These are phyloP conservation scores for Picea glauca DNA, from an alignment of 75 land plant genomes.

Conservation along the genomic window DNA sequence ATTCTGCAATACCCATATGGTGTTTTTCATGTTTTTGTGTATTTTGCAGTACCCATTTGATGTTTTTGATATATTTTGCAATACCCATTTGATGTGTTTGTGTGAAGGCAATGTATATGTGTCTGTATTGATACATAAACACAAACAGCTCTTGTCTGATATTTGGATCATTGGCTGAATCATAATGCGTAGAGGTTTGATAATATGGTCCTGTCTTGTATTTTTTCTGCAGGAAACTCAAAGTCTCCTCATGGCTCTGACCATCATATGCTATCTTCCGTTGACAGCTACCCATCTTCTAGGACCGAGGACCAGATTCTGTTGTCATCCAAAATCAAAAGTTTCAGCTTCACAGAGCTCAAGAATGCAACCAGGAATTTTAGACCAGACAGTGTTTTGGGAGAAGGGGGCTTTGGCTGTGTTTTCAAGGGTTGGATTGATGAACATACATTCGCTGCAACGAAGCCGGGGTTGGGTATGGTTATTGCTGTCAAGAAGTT, in stretches of 20 bases:
- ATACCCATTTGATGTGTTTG: neutral
- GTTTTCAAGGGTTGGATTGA: constrained; percentile 40
- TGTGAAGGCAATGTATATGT: neutral
- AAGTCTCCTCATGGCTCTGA: neutral
- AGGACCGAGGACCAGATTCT: constrained; percentile 27
- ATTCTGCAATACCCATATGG: neutral
- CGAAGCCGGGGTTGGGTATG: constrained; percentile 32
- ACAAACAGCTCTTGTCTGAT: neutral
- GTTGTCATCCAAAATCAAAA: constrained; percentile 23
- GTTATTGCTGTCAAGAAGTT: constrained; percentile 43
- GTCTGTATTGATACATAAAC: neutral
- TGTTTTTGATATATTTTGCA: neutral
- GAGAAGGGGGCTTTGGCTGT: constrained; percentile 33
- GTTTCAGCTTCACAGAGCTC: constrained; percentile 30
- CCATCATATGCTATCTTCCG: neutral
- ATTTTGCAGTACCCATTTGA: neutral
- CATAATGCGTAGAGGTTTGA: neutral
- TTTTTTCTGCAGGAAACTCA: neutral
- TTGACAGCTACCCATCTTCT: constrained; percentile 11
- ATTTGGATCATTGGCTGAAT: too few relatives aligned
- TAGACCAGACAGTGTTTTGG: constrained; percentile 32
- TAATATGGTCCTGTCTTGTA: neutral
- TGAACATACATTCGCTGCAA: constrained; percentile 16
- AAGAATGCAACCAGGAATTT: constrained; percentile 39
- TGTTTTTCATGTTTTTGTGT: neutral